These are phyloP conservation scores for Monosporozyma solicola DNA, from an alignment of 805 yeast species.

Conservation along the genomic window DNA sequence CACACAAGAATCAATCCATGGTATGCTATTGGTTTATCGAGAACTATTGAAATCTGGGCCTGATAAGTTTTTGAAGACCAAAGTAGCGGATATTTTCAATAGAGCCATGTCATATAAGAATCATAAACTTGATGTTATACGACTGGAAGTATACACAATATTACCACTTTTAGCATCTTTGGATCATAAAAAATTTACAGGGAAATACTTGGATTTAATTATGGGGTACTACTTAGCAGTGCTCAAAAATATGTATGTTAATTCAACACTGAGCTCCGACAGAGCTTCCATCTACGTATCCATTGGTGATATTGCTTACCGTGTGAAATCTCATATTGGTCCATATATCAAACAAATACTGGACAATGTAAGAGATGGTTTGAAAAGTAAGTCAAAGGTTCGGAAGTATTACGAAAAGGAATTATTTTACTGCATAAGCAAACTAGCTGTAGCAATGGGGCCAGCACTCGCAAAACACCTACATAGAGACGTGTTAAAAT, in stretches of 20 bases:
- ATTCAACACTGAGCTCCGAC: constrained; percentile 36
- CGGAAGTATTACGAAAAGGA: constrained; percentile 76
- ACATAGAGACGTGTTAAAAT: constrained; percentile 69
- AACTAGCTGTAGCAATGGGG: constrained; percentile 81
- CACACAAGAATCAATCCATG: constrained; percentile 66
- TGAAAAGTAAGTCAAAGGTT: constrained; percentile 40
- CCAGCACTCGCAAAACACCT: constrained; percentile 87
- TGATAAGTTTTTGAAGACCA: constrained; percentile 62
- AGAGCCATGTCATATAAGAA: constrained; percentile 66
- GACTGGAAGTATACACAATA: constrained; percentile 77
- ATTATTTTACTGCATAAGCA: constrained; percentile 79
- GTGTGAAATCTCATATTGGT: constrained; percentile 75
- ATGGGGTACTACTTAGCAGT: constrained; percentile 70
- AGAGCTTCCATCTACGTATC: constrained; percentile 67
- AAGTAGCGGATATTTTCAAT: constrained; percentile 70
- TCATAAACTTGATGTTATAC: constrained; percentile 62
- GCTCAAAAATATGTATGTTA: constrained; percentile 51
- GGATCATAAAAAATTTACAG: constrained; percentile 66
- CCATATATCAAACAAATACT: constrained; percentile 84
- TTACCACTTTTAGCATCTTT: constrained; percentile 77
- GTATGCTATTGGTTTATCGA: constrained; percentile 70
- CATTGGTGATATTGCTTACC: constrained; percentile 70
- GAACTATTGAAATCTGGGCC: constrained; percentile 59
- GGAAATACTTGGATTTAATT: constrained; percentile 70
- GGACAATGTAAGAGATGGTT: constrained; percentile 72